These are phyloP conservation scores for Phycomyces blakesleeanus DNA, from an alignment of 192 early-diverging fungal species.

Conservation along the genomic window DNA sequence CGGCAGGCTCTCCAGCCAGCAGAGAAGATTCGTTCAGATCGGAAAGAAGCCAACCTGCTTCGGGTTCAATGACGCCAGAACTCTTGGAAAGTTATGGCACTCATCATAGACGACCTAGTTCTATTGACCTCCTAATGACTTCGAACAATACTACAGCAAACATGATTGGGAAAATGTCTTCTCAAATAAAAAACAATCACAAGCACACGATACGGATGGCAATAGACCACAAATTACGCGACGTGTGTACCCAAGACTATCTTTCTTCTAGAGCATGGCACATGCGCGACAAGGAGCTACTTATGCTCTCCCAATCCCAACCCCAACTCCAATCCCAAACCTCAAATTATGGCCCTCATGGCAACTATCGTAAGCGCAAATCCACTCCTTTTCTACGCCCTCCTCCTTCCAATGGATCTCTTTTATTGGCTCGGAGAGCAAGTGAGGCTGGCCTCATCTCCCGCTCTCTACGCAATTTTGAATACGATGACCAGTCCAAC, in stretches of 20 bases:
- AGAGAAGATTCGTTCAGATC: no score
- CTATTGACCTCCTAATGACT: conserved; percentile 15
- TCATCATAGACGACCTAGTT: conserved; percentile 14
- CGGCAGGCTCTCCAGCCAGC: no score
- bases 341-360: background rate
- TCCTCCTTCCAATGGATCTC: background rate
- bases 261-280: conserved; percentile 27
- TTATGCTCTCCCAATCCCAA: background rate
- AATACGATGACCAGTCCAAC: background rate
- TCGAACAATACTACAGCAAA: conserved; percentile 1
- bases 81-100: background rate
- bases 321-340: no score
- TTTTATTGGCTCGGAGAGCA: background rate
- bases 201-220: conserved; percentile 22
- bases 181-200: conserved; percentile 30
- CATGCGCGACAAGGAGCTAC: conserved; percentile 17
- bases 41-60: no score
- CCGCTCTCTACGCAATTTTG: background rate
- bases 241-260: conserved; percentile 34
- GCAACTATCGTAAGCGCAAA: background rate
- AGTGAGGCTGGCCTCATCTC: background rate
- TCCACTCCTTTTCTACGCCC: background rate
- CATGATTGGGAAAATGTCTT: conserved; percentile 31
- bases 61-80: no score
- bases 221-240: conserved; percentile 28